Evolutionary conservation across 2,329 filamentous ascomycete genomes (phyloP).

Genomic region (Pseudopithomyces maydicus): DNA sequence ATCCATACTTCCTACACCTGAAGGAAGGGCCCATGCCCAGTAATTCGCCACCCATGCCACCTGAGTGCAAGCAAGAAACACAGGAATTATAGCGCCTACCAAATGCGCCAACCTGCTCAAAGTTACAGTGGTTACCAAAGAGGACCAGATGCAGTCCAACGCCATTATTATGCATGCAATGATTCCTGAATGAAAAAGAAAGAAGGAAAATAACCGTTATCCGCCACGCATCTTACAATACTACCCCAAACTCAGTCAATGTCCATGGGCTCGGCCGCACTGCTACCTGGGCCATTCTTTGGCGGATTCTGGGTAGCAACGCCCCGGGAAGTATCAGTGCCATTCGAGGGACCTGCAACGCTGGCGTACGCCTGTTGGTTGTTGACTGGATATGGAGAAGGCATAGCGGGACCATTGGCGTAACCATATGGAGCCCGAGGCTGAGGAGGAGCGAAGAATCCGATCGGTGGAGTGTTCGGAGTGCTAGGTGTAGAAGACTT

Average conservation of each 20-base stretch:
- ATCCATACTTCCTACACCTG: neutral
- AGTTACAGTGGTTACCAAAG: neutral
- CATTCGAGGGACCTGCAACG: slow-evolving; percentile 1
- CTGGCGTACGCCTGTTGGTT: slow-evolving; percentile 8
- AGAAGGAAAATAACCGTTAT: neutral
- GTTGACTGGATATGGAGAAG: slow-evolving; percentile 5
- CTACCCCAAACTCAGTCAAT: slow-evolving; percentile 6
- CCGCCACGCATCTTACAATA: slow-evolving; percentile 1
- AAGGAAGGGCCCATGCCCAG: neutral
- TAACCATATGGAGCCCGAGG: slow-evolving; percentile 6
- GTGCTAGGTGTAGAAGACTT: slow-evolving; percentile 27
- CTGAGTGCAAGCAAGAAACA: neutral
- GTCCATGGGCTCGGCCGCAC: slow-evolving; percentile 26
- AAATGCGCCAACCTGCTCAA: neutral
- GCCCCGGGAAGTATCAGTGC: neutral
- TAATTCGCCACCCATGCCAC: neutral
- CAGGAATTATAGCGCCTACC: neutral
- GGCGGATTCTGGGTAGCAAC: neutral
- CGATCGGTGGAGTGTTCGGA: slow-evolving; percentile 17
- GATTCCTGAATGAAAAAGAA: neutral
- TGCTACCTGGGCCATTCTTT: slow-evolving; percentile 9
- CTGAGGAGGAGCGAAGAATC: slow-evolving; percentile 18
- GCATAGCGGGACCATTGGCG: slow-evolving; percentile 11
- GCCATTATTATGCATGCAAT: slow-evolving; percentile 8
- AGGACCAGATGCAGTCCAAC: slow-evolving; percentile 1